A percentile compares a stretch with the other conserved stretches of the same genome.
These are phyloP conservation scores for Kazachstania africana DNA, from an alignment of 805 yeast genomes.

Conservation along the genomic window DNA sequence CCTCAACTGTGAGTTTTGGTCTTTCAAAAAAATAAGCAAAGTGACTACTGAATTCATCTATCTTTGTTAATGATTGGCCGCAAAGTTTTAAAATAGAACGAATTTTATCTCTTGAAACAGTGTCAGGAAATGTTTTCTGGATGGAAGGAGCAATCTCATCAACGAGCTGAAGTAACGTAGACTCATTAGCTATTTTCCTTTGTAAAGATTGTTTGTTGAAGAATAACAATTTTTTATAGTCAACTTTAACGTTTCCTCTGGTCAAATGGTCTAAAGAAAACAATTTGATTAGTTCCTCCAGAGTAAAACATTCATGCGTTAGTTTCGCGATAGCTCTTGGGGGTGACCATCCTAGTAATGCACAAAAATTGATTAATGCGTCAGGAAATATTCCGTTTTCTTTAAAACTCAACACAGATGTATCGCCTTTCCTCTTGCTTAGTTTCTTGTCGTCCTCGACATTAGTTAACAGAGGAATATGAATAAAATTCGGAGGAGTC, in stretches of 20 bases:
- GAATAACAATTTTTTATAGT: slow-evolving; percentile 56
- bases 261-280: slow-evolving; percentile 70
- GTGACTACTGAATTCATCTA: slow-evolving; percentile 38
- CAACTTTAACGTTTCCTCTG: slow-evolving; percentile 89
- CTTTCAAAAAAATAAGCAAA: slow-evolving; percentile 39
- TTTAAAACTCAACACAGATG: slow-evolving; percentile 50
- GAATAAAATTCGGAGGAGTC: slow-evolving; percentile 72
- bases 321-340: slow-evolving; percentile 41
- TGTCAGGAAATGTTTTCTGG: slow-evolving; percentile 6
- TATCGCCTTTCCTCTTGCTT: slow-evolving; percentile 78
- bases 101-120: slow-evolving; percentile 25
- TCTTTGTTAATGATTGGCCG: slow-evolving; percentile 38
- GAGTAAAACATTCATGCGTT: slow-evolving; percentile 38
- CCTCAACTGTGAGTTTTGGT: slow-evolving; percentile 9
- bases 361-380: slow-evolving; percentile 77
- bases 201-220: slow-evolving; percentile 66
- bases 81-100: slow-evolving; percentile 31
- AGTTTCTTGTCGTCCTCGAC: slow-evolving; percentile 56
- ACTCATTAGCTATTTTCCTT: slow-evolving; percentile 30
- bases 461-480: slow-evolving; percentile 79
- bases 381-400: slow-evolving; percentile 68
- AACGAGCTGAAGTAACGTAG: slow-evolving; percentile 27
- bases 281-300: slow-evolving; percentile 38
- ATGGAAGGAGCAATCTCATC: slow-evolving; percentile 14
- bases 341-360: slow-evolving; percentile 93